phyloP scores from a whole-genome alignment of 1,139 yeast genomes.

The Chernovozyma sophiae-reginae region DNA sequence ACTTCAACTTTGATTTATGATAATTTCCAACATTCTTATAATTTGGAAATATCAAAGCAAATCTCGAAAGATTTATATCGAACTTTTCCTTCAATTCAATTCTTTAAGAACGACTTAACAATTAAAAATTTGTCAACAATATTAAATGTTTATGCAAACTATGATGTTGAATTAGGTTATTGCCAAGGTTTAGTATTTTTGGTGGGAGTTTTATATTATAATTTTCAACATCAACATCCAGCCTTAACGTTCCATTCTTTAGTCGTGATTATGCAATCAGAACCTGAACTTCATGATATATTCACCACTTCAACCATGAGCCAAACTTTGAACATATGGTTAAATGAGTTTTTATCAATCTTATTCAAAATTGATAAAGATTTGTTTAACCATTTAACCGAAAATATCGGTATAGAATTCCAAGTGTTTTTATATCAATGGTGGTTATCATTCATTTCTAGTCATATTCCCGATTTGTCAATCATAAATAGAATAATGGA shows the following conservation, averaged over 20 bases:
- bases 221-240: slow-evolving; percentile 40
- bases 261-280: slow-evolving; percentile 60
- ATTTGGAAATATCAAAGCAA: slow-evolving; percentile 42
- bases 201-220: slow-evolving; percentile 58
- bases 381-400: slow-evolving; percentile 41
- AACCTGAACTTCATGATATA: slow-evolving; percentile 53
- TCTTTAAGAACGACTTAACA: slow-evolving; percentile 38
- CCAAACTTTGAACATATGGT: slow-evolving; percentile 52
- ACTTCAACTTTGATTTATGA: slow-evolving; percentile 31
- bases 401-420: slow-evolving; percentile 33
- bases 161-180: slow-evolving; percentile 66
- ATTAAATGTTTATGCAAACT: slow-evolving; percentile 62
- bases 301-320: slow-evolving; percentile 54
- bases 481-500: slow-evolving; percentile 52
- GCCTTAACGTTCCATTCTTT: slow-evolving; percentile 53
- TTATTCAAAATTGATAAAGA: slow-evolving; percentile 39
- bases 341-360: slow-evolving; percentile 47
- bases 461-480: slow-evolving; percentile 54
- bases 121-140: slow-evolving; percentile 49
- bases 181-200: slow-evolving; percentile 69
- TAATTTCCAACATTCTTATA: slow-evolving; percentile 45
- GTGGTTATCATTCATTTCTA: slow-evolving; percentile 64
- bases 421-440: slow-evolving; percentile 55
- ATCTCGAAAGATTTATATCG: slow-evolving; percentile 60
- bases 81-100: slow-evolving; percentile 56